phyloP scores from a whole-genome alignment of 805 yeast genomes.

The Saccharomycopsis selenospora region DNA sequence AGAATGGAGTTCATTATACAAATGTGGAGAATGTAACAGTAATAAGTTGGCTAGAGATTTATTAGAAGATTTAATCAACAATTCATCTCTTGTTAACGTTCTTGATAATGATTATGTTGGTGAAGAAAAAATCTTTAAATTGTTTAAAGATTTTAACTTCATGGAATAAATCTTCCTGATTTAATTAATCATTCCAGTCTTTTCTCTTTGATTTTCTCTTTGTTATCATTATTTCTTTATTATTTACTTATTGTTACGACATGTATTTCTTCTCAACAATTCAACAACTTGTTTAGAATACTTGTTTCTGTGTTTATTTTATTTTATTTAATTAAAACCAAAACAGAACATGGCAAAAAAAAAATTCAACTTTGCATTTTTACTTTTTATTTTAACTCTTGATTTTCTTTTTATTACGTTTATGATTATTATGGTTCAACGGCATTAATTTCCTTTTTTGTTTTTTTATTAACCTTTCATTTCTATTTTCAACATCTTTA shows the following conservation, averaged over 20 bases:
- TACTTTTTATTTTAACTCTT: background rate
- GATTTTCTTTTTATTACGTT: background rate
- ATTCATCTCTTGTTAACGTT: conserved; percentile 73
- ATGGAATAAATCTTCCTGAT: background rate
- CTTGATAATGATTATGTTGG: conserved; percentile 80
- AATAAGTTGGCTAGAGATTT: conserved; percentile 34
- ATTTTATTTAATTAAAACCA: no score
- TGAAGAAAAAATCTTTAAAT: conserved; percentile 48
- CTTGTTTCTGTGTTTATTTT: no score
- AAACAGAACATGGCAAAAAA: background rate
- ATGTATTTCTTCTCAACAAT: no score
- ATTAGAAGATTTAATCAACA: conserved; percentile 41
- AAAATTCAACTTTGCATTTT: no score
- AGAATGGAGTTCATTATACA: conserved; percentile 66
- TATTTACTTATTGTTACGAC: no score
- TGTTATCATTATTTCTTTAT: no score
- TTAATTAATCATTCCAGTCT: no score
- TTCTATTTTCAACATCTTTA: background rate
- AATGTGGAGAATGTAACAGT: conserved; percentile 28
- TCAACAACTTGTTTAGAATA: no score
- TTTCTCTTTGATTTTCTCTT: no score
- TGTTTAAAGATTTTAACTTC: conserved; percentile 33
- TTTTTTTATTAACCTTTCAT: background rate
- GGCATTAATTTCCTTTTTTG: conserved; percentile 7
- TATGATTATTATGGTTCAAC: conserved; percentile 13